Base-by-base conservation (phyloP, 164 flowering plant species). In the Vitis rotundifolia region DNA sequence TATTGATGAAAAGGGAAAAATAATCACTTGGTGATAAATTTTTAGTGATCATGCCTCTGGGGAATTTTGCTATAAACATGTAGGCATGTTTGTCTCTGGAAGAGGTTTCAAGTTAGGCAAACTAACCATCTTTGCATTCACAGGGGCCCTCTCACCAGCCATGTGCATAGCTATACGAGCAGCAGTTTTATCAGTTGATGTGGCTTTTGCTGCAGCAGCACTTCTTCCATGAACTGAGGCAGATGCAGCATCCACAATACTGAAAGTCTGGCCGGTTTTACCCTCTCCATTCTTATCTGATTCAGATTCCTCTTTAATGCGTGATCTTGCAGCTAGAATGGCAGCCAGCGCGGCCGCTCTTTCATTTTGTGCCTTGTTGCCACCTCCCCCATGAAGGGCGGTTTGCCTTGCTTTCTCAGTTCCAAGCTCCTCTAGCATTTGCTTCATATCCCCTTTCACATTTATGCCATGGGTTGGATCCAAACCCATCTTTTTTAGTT, bases 161-260 rank as follows among this genome's bases (percentile, higher is more conserved):
- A 70, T 88, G 77, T 95, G 99, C 92, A 90, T 79, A 44, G 99
- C 97, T 70, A 93, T 91, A 56, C 91, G 85, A 55, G 98, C 96
- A 79, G 93, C 98, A 76, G 96, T 88, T 79, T 93, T 91, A 75
- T 91, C 93, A 79, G 78, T 73, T 31, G 97, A 69, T 31, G 89
- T 83, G 74, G 94, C 82, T 83, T 86, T 93, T 56, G 97, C 98
- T 13, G 99, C 97, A 71, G 87, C 87, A 12, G 99, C 99, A 81
- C 94, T 95, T 91, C 98, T 90, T 70, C 98, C 99, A 83, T 91
- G 92, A n/a, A 91, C 99, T 53, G 99, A 83, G 69, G 98, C 98
- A 76, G 99, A 95, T 54, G 99, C 99, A 73, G 97, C 98, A 90
- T 93, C 98, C 15, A 95, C 97, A 70, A 95, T 84, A 77, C 98